phyloP scores from a whole-genome alignment of 129 eudicot species.

The Gnaphalium uliginosum region DNA sequence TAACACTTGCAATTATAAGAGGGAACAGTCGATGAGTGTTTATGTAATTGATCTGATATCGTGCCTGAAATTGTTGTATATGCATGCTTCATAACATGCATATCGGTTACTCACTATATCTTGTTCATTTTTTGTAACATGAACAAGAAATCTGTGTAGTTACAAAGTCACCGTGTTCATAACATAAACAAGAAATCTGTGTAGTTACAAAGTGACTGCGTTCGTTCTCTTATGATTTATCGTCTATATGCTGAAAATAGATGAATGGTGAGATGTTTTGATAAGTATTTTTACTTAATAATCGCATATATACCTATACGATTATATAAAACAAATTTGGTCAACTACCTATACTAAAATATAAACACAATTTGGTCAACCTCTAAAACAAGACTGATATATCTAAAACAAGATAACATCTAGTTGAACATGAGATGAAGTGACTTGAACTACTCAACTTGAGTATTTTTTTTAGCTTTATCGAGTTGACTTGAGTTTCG shows the following conservation, averaged over 20 bases:
- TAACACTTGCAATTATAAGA: neutral
- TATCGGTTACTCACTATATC: neutral
- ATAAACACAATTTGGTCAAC: neutral
- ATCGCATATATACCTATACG: too few relatives aligned
- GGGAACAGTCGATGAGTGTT: neutral
- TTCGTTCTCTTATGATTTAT: neutral
- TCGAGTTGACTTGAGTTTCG: too few relatives aligned
- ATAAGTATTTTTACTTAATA: too few relatives aligned
- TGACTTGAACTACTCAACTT: too few relatives aligned
- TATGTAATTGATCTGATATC: neutral
- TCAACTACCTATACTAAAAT: neutral
- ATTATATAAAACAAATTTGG: too few relatives aligned
- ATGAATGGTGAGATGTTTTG: too few relatives aligned
- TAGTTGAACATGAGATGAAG: neutral
- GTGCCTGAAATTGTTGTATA: neutral
- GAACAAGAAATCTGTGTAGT: neutral
- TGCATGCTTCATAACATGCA: neutral
- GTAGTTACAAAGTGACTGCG: neutral
- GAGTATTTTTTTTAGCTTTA: neutral
- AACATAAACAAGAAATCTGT: too few relatives aligned
- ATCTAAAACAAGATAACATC: too few relatives aligned
- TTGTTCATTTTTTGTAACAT: too few relatives aligned
- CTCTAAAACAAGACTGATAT: neutral
- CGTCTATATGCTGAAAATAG: too few relatives aligned
- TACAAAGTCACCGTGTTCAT: too few relatives aligned